Evolutionary conservation across 345 rosid species (phyloP).

Genomic region (Dimocarpus longan): DNA sequence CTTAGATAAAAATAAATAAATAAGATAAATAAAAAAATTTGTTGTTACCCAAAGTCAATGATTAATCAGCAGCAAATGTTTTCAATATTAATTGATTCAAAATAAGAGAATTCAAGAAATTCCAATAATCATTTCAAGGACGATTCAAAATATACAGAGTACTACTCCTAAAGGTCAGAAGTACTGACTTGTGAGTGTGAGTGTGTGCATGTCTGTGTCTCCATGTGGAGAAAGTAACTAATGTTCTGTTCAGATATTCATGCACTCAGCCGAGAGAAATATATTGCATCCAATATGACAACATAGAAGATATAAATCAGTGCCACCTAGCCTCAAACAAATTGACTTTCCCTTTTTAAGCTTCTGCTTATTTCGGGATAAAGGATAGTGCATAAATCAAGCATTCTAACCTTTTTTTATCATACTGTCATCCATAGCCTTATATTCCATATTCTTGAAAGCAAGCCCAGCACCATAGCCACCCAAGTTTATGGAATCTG

Average conservation of each 20-base stretch:
- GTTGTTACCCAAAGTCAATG: background rate
- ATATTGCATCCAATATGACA: background rate
- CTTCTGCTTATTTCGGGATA: conserved; percentile 4
- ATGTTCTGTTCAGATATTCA: background rate
- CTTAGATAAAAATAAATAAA: background rate
- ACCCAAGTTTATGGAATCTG: conserved; percentile 78
- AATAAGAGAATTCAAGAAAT: background rate
- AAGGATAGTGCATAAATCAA: background rate
- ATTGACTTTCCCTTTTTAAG: conserved; percentile 8
- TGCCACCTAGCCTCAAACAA: background rate
- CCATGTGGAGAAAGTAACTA: background rate
- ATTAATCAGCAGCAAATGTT: background rate
- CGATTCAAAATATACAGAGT: background rate
- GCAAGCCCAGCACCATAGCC: conserved; percentile 99
- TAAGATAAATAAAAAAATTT: background rate
- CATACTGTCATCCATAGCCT: conserved; percentile 96
- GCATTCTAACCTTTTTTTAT: conserved; percentile 68
- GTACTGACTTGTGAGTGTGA: background rate
- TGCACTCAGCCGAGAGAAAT: background rate
- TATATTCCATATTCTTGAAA: conserved; percentile 97
- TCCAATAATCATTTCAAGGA: background rate
- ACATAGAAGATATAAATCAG: background rate
- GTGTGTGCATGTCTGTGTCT: background rate
- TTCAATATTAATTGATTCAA: background rate
- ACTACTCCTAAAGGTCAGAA: background rate